phyloP scores from a whole-genome alignment of 805 yeast genomes.

The Jamesozyma spencerorum region DNA sequence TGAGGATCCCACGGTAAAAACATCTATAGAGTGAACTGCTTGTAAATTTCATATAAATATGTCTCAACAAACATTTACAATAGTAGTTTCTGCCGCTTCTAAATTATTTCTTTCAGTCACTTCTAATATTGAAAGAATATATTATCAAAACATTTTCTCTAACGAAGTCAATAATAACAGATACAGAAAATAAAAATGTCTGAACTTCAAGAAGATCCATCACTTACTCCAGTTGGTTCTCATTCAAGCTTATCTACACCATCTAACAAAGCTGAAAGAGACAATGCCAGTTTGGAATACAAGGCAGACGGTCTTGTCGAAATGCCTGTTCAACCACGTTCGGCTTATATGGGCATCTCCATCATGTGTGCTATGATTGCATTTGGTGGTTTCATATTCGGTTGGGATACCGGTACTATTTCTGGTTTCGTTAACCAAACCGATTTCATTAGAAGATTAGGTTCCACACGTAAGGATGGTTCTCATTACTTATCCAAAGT shows the following conservation, averaged over 20 bases:
- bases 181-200: constrained; percentile 4
- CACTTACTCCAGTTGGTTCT: constrained; percentile 12
- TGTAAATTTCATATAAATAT: too few relatives aligned
- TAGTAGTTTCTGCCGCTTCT: too few relatives aligned
- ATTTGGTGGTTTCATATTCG: constrained; percentile 2
- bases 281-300: constrained; percentile 5
- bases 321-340: background rate
- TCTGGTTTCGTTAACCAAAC: constrained; percentile 1
- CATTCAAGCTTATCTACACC: constrained; percentile 18
- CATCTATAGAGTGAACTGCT: too few relatives aligned
- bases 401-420: constrained; percentile 3
- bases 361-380: constrained; percentile 1
- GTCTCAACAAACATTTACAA: too few relatives aligned
- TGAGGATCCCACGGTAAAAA: too few relatives aligned
- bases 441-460: constrained; percentile 2
- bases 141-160: too few relatives aligned
- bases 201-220: constrained; percentile 17
- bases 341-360: background rate
- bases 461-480: background rate
- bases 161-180: too few relatives aligned
- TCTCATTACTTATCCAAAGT: background rate
- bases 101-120: too few relatives aligned
- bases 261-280: constrained; percentile 20
- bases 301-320: background rate
- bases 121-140: too few relatives aligned